Conservation (phyloP, 805 yeast genomes). For the Teunomyces cretensis region DNA sequence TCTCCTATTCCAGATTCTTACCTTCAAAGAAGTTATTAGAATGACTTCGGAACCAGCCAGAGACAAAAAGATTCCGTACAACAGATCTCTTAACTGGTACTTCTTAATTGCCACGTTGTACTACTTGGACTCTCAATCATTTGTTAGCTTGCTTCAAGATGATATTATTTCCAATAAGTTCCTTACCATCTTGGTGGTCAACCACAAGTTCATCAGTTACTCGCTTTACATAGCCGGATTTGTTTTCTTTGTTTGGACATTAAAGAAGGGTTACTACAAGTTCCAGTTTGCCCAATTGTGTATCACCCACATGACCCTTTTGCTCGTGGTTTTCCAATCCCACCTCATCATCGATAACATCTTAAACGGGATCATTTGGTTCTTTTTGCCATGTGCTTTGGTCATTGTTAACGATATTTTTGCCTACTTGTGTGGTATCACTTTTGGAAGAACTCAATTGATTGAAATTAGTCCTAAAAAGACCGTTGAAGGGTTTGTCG, state of each 20-base stretch:
- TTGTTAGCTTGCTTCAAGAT: constrained; percentile 65
- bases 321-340: constrained; percentile 89
- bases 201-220: constrained; percentile 84
- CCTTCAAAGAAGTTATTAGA: constrained; percentile 88
- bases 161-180: constrained; percentile 51
- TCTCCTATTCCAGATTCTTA: constrained; percentile 70
- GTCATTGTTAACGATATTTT: constrained; percentile 94
- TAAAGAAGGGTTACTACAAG: constrained; percentile 84
- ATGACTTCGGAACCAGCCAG: constrained; percentile 81
- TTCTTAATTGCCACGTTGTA: constrained; percentile 83
- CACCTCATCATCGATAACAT: constrained; percentile 89
- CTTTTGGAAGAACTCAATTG: constrained; percentile 90
- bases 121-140: constrained; percentile 83
- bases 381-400: constrained; percentile 84
- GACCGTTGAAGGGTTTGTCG: constrained; percentile 95
- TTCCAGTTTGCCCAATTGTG: constrained; percentile 94
- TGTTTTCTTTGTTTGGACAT: constrained; percentile 83
- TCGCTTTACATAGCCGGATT: constrained; percentile 83
- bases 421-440: constrained; percentile 95
- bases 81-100: constrained; percentile 89
- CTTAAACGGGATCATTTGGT: constrained; percentile 91
- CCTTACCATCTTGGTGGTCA: constrained; percentile 60
- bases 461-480: constrained; percentile 95
- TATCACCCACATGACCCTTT: constrained; percentile 88
- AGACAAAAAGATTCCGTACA: constrained; percentile 79